phyloP scores from a whole-genome alignment of 2,329 filamentous ascomycete genomes.

The Clonostachys solani region DNA sequence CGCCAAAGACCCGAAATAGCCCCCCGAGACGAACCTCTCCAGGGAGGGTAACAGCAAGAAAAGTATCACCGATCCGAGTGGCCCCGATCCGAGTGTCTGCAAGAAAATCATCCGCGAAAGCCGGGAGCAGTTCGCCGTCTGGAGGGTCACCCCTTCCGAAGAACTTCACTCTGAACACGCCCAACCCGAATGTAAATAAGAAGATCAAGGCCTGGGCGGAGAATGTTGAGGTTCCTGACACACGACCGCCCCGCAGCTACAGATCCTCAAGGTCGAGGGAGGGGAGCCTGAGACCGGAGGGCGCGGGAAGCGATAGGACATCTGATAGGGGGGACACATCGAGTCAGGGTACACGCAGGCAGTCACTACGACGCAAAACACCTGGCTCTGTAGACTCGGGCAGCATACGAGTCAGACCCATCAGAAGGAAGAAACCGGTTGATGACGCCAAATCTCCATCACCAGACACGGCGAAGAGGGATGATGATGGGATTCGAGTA shows the following conservation, averaged over 20 bases:
- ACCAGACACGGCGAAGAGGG: too few relatives aligned
- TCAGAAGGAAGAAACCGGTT: slow-evolving; percentile 19
- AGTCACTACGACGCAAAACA: slow-evolving; percentile 2
- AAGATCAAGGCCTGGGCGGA: slow-evolving; percentile 61
- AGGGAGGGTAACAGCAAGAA: slow-evolving; percentile 38
- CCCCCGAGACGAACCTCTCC: slow-evolving; percentile 41
- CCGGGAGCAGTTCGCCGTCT: slow-evolving; percentile 1
- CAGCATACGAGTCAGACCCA: slow-evolving; percentile 38
- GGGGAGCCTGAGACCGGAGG: slow-evolving; percentile 13
- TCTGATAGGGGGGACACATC: slow-evolving; percentile 15
- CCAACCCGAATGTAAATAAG: slow-evolving; percentile 50
- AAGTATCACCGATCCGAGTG: slow-evolving; percentile 15
- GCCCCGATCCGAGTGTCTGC: slow-evolving; percentile 16
- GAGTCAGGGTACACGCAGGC: slow-evolving; percentile 20
- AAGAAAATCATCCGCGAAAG: background rate
- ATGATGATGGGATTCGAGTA: slow-evolving; percentile 23
- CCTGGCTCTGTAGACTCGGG: slow-evolving; percentile 24
- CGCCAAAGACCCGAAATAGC: slow-evolving; percentile 48
- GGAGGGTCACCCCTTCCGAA: slow-evolving; percentile 40
- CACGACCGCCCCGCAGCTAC: slow-evolving; percentile 27
- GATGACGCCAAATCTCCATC: slow-evolving; percentile 4
- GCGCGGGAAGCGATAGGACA: slow-evolving; percentile 15
- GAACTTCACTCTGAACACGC: slow-evolving; percentile 49
- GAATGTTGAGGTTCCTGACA: slow-evolving; percentile 45
- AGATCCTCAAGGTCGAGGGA: slow-evolving; percentile 27